Evolutionary conservation across 2,329 filamentous ascomycete species (phyloP).

Genomic region (Microthyrium microscopicum): DNA sequence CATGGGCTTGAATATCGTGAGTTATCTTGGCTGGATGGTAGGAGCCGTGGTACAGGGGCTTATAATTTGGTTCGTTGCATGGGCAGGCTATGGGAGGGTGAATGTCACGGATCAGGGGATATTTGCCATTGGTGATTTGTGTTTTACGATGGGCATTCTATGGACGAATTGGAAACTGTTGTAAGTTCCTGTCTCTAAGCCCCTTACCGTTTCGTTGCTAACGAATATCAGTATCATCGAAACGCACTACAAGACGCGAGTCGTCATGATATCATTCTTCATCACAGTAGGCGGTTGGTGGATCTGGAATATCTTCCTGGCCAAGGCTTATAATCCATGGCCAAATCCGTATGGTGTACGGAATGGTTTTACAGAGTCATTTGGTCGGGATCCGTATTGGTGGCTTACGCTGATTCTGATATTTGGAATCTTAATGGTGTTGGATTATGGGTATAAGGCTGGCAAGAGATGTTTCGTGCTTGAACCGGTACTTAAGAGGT

Average conservation of each 20-base stretch:
- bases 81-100: conserved; percentile 42
- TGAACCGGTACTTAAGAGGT: too few relatives aligned
- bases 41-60: conserved; percentile 60
- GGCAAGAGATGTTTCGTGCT: too few relatives aligned
- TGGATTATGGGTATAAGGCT: too few relatives aligned
- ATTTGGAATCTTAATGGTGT: too few relatives aligned
- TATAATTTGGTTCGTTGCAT: conserved; percentile 58
- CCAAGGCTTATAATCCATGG: conserved; percentile 36
- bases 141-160: conserved; percentile 55
- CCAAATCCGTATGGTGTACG: conserved; percentile 51
- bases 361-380: conserved; percentile 49
- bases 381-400: conserved; percentile 57
- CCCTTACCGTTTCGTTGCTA: too few relatives aligned
- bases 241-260: conserved; percentile 60
- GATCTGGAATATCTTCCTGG: conserved; percentile 69
- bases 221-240: too few relatives aligned
- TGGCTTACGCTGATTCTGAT: conserved; percentile 58
- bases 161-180: conserved; percentile 66
- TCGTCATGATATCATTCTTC: conserved; percentile 41
- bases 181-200: too few relatives aligned
- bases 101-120: conserved; percentile 42
- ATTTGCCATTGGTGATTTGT: conserved; percentile 57
- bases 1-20: conserved; percentile 59
- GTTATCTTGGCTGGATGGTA: conserved; percentile 69
- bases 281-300: conserved; percentile 66